These are phyloP conservation scores for Ploettnerulaceae sp. DNA, from an alignment of 2,329 filamentous ascomycete species.

Conservation along the genomic window DNA sequence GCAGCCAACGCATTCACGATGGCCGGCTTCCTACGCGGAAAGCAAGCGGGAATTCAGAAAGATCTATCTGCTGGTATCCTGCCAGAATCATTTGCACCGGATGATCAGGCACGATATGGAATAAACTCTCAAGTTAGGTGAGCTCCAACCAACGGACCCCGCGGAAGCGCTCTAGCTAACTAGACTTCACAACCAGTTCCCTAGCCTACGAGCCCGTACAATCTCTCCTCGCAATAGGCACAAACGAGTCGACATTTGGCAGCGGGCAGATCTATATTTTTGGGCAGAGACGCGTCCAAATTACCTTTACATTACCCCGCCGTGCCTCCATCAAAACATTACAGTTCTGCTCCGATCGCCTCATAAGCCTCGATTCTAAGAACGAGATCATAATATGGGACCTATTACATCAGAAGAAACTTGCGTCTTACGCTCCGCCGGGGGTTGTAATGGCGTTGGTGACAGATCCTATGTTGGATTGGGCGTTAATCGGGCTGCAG, in stretches of 20 bases:
- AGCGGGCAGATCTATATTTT: conserved; percentile 85
- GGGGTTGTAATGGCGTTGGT: conserved; percentile 69
- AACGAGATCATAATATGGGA: conserved; percentile 85
- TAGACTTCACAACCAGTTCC: conserved; percentile 50
- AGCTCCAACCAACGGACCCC: conserved; percentile 18
- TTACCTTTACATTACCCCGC: conserved; percentile 65
- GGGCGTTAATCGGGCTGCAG: conserved; percentile 79
- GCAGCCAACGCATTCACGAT: conserved; percentile 44
- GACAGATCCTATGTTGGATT: conserved; percentile 88
- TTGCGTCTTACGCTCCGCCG: conserved; percentile 69
- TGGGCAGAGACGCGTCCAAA: conserved; percentile 75
- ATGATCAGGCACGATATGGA: conserved; percentile 79
- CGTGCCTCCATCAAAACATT: conserved; percentile 70
- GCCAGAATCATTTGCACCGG: conserved; percentile 72
- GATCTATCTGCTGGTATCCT: conserved; percentile 81
- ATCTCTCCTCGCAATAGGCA: conserved; percentile 87
- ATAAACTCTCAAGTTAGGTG: conserved; percentile 72
- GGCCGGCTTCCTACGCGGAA: conserved; percentile 83
- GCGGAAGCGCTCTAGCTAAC: conserved; percentile 14
- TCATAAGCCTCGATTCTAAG: conserved; percentile 78
- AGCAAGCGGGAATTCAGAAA: conserved; percentile 87
- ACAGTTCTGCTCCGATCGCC: conserved; percentile 80
- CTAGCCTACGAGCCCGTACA: conserved; percentile 91
- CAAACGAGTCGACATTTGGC: conserved; percentile 79
- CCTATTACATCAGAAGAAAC: conserved; percentile 60